Conservation (phyloP, 495 filamentous ascomycete species). For the Xylaria palmicola region DNA sequence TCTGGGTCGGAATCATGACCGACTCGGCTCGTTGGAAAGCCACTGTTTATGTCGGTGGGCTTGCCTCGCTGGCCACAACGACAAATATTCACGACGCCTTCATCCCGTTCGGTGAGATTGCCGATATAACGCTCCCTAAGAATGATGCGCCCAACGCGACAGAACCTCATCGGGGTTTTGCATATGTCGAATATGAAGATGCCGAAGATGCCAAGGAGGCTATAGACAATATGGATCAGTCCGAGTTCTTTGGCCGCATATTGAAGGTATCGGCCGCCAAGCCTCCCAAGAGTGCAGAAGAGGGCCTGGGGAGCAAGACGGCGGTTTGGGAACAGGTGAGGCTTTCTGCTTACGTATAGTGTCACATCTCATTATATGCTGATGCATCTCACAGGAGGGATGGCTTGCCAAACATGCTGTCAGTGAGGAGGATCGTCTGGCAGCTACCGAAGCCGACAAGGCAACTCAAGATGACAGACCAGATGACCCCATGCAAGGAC, state of each 20-base stretch:
- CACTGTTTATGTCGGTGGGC: slow-evolving; percentile 88
- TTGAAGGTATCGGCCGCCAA: slow-evolving; percentile 92
- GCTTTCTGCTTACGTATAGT: slow-evolving; percentile 10
- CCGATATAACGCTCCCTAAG: slow-evolving; percentile 84
- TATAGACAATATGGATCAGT: slow-evolving; percentile 98
- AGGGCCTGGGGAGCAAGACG: slow-evolving; percentile 88
- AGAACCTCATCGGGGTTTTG: slow-evolving; percentile 87
- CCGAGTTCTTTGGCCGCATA: slow-evolving; percentile 89
- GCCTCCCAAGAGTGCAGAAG: slow-evolving; percentile 82
- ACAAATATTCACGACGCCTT: slow-evolving; percentile 84
- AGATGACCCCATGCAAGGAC: slow-evolving; percentile 91
- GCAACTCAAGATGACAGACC: slow-evolving; percentile 50
- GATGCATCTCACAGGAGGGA: slow-evolving; percentile 65
- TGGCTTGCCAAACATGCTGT: slow-evolving; percentile 91
- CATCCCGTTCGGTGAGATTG: slow-evolving; percentile 92
- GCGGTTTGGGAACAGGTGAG: slow-evolving; percentile 97
- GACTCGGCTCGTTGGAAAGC: slow-evolving; percentile 81
- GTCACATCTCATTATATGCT: slow-evolving; percentile 23
- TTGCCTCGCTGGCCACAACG: slow-evolving; percentile 73
- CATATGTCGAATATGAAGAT: slow-evolving; percentile 92
- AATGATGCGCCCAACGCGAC: slow-evolving; percentile 67
- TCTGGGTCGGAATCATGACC: slow-evolving; percentile 57
- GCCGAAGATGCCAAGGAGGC: slow-evolving; percentile 86
- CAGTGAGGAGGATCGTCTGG: slow-evolving; percentile 77
- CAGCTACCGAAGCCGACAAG: slow-evolving; percentile 56